phyloP scores from a whole-genome alignment of 164 flowering plant species.

The Saururus chinensis region DNA sequence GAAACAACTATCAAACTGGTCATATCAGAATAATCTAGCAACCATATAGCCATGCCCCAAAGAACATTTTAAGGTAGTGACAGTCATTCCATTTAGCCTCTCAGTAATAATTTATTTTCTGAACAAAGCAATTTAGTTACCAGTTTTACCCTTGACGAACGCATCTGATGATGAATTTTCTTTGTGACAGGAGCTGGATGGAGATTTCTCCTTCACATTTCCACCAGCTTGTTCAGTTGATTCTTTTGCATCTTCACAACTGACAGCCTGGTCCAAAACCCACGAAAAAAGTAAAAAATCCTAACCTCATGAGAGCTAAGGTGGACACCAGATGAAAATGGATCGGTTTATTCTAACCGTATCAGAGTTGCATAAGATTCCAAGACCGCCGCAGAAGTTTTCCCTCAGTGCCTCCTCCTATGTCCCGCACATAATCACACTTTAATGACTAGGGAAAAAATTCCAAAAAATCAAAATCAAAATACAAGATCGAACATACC shows the following conservation, averaged over 20 bases:
- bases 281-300: too few species aligned
- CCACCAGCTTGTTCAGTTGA: background rate
- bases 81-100: too few species aligned
- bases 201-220: background rate
- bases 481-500: slow-evolving; percentile 22
- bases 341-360: slow-evolving; percentile 20
- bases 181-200: background rate
- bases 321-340: too few species aligned
- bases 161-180: background rate
- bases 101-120: too few species aligned
- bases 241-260: background rate
- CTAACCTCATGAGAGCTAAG: too few species aligned
- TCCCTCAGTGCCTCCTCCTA: slow-evolving; percentile 58
- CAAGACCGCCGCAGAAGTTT: slow-evolving; percentile 8
- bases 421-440: background rate
- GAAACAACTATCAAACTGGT: too few species aligned
- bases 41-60: too few species aligned
- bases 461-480: background rate
- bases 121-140: background rate
- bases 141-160: background rate
- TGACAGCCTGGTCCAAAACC: background rate
- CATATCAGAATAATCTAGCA: too few species aligned
- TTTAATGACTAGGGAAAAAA: too few species aligned
- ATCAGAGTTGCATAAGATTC: slow-evolving; percentile 9
- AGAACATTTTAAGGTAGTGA: too few species aligned